These are phyloP conservation scores for Alternaria sp. DNA, from an alignment of 2,329 filamentous ascomycete species.

Conservation along the genomic window DNA sequence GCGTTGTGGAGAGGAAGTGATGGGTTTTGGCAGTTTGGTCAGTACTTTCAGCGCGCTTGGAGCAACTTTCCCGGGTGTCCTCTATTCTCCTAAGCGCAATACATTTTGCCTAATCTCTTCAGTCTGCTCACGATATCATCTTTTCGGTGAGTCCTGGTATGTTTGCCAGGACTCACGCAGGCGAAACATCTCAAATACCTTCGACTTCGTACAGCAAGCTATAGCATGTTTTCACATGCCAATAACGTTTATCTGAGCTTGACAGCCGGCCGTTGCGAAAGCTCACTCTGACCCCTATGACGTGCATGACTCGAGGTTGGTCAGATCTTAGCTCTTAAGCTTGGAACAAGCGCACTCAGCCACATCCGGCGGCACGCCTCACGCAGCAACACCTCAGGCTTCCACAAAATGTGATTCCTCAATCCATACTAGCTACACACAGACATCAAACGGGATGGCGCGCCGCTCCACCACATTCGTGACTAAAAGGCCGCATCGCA, in stretches of 20 bases:
- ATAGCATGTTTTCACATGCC: background rate
- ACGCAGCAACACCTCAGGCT: background rate
- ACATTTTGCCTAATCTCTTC: background rate
- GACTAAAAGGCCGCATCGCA: conserved; percentile 41
- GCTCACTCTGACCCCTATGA: background rate
- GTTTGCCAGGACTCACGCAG: background rate
- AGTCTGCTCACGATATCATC: background rate
- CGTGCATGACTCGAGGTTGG: background rate
- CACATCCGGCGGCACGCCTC: background rate
- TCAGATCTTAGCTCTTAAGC: background rate
- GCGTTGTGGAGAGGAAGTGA: background rate
- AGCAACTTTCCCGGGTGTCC: background rate
- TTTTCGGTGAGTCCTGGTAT: background rate
- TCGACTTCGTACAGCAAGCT: background rate
- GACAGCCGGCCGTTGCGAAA: background rate
- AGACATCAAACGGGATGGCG: conserved; percentile 18
- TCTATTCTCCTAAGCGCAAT: background rate
- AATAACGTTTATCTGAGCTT: background rate
- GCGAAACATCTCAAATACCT: background rate
- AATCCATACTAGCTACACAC: background rate
- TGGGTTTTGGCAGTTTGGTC: background rate
- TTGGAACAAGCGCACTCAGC: background rate
- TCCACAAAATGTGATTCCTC: background rate
- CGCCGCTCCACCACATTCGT: conserved; percentile 38
- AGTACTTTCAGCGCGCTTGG: background rate